Percentiles rank a stretch among this genome's conserved stretches.
Evolutionary conservation across 2,329 filamentous ascomycete genomes (phyloP).

Genomic region (Niveomyces coronatus): DNA sequence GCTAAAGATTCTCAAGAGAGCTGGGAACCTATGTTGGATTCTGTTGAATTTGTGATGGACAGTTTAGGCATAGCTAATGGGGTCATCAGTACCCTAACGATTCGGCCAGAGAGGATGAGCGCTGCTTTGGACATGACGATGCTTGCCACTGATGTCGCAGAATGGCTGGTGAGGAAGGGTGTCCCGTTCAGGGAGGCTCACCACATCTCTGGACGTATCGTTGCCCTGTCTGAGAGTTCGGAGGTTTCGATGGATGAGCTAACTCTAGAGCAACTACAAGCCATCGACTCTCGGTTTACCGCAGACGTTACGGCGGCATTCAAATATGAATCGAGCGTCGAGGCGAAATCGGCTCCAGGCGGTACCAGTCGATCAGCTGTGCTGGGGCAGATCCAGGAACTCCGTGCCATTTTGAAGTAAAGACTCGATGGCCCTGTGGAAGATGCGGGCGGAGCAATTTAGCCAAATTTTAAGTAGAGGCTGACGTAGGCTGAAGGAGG

Average conservation of each 20-base stretch:
- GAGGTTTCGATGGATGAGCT: constrained; percentile 59
- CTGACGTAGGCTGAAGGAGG: too few species aligned
- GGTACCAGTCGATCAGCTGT: constrained; percentile 58
- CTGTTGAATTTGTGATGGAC: constrained; percentile 62
- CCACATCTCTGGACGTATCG: constrained; percentile 62
- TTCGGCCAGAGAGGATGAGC: constrained; percentile 59
- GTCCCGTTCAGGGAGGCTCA: constrained; percentile 72
- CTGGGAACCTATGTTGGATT: constrained; percentile 65
- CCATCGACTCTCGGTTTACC: constrained; percentile 55
- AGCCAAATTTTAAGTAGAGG: too few species aligned
- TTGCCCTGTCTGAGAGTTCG: constrained; percentile 57
- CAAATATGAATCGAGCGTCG: constrained; percentile 63
- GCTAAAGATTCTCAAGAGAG: constrained; percentile 73
- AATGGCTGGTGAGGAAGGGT: constrained; percentile 51
- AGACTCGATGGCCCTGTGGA: constrained; percentile 15
- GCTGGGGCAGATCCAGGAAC: constrained; percentile 44
- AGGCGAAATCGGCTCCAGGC: constrained; percentile 56
- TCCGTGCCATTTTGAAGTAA: constrained; percentile 25
- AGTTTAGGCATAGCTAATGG: constrained; percentile 66
- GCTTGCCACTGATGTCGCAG: constrained; percentile 58
- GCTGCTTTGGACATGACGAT: constrained; percentile 63
- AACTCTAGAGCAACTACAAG: constrained; percentile 54
- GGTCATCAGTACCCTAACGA: constrained; percentile 55
- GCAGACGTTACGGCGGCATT: constrained; percentile 56
- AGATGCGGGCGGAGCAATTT: constrained; percentile 14